Percentiles rank a stretch among this genome's conserved stretches.
These are phyloP conservation scores for Lichina pygmaea DNA, from an alignment of 495 filamentous ascomycete genomes.

Conservation along the genomic window DNA sequence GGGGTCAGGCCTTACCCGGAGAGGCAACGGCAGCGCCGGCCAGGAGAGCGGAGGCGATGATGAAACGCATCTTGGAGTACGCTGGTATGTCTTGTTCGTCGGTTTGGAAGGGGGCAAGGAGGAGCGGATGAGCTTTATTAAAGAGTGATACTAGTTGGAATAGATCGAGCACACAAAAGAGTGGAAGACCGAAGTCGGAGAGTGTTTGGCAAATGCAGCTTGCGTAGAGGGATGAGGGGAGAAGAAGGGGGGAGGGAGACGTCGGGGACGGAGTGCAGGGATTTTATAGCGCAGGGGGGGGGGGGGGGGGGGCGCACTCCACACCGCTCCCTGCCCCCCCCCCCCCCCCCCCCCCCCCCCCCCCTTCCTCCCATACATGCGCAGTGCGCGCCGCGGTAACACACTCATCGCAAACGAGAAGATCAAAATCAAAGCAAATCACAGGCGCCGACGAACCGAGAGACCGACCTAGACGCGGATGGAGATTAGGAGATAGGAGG, in stretches of 20 bases:
- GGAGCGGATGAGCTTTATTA: background rate
- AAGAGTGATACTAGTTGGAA: constrained; percentile 3
- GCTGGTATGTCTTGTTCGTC: background rate
- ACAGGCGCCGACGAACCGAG: no score
- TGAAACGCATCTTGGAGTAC: constrained; percentile 4
- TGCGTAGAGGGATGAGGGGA: background rate
- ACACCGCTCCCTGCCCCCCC: no score
- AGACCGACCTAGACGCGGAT: no score
- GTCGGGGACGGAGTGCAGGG: background rate
- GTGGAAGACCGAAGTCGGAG: constrained; percentile 5
- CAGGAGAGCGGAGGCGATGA: constrained; percentile 1
- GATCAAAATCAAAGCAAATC: no score
- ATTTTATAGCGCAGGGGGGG: no score
- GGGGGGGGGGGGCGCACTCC: no score
- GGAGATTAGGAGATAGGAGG: no score
- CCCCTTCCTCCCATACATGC: no score
- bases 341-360: no score
- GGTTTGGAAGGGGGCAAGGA: background rate
- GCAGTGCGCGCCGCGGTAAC: no score
- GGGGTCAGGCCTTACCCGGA: background rate
- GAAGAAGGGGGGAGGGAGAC: background rate
- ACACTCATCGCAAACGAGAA: no score
- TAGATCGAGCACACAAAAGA: constrained; percentile 1
- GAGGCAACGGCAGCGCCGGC: constrained; percentile 2
- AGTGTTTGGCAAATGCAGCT: background rate